Evolutionary conservation across 2,329 filamentous ascomycete genomes (phyloP).

Genomic region (Penicillium hesseltinei): DNA sequence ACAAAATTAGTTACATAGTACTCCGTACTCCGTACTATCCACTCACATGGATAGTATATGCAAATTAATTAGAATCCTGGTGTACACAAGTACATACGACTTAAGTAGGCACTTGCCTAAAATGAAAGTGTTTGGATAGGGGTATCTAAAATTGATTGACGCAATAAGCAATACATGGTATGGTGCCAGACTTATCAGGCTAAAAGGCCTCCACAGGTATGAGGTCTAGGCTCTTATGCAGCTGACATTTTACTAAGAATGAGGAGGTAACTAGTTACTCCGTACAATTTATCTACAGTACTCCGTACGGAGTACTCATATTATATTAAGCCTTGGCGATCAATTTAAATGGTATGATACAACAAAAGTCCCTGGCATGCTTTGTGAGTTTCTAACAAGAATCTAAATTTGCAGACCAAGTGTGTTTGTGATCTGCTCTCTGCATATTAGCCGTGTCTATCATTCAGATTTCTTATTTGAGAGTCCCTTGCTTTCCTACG

Average conservation of each 20-base stretch:
- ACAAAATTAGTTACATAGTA: background rate
- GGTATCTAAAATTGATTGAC: constrained; percentile 18
- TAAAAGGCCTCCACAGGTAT: constrained; percentile 1
- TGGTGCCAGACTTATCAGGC: constrained; percentile 10
- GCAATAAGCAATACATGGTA: constrained; percentile 4
- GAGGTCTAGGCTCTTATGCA: background rate
- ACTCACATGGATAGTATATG: background rate
- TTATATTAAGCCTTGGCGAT: background rate
- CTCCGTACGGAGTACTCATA: background rate
- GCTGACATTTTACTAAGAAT: constrained; percentile 7
- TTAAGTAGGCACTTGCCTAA: background rate
- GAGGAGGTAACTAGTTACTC: background rate
- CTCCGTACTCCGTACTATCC: background rate
- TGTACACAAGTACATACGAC: background rate
- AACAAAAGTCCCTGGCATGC: constrained; percentile 18
- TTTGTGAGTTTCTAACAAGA: constrained; percentile 6
- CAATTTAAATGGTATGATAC: constrained; percentile 1
- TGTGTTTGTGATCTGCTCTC: constrained; percentile 17
- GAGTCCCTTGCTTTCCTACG: constrained; percentile 19
- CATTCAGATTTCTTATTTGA: constrained; percentile 15
- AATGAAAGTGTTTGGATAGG: constrained; percentile 4
- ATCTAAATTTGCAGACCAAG: background rate
- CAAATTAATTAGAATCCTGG: background rate
- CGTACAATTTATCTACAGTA: background rate
- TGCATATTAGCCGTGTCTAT: constrained; percentile 16